Percentiles rank a stretch among this genome's conserved stretches.
Evolutionary conservation across 352 stramenopile species (phyloP).

Genomic region (Pelagophyceae sp.): DNA sequence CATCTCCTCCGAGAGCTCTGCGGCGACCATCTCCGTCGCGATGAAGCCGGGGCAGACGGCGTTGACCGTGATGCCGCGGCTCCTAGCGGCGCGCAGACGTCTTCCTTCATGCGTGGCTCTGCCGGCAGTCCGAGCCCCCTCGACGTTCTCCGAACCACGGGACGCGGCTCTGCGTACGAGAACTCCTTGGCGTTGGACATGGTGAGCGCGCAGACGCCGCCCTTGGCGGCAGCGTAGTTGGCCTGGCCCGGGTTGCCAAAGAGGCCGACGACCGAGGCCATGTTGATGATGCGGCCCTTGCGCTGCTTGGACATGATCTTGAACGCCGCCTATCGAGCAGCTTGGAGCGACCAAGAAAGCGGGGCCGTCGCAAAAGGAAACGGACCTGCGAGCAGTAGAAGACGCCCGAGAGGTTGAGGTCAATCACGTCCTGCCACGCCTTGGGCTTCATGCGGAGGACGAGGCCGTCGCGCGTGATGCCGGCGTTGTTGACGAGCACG

Average conservation of each 20-base stretch:
- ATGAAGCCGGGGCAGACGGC: constrained; percentile 74
- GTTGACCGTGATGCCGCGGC: constrained; percentile 57
- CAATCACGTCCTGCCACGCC: constrained; percentile 70
- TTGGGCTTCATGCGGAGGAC: constrained; percentile 68
- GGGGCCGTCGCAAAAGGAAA: too few relatives aligned
- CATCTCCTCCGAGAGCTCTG: constrained; percentile 44
- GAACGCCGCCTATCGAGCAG: too few relatives aligned
- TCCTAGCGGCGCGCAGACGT: too few relatives aligned
- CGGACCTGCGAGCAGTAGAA: constrained; percentile 71
- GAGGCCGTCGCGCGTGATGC: constrained; percentile 65
- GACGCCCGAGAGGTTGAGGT: constrained; percentile 69
- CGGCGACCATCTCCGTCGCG: constrained; percentile 67
- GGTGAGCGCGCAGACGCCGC: constrained; percentile 70
- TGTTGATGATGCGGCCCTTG: constrained; percentile 73
- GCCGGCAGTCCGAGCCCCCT: neutral
- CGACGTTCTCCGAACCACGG: constrained; percentile 41
- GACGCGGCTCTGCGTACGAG: too few relatives aligned
- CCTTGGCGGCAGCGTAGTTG: constrained; percentile 72
- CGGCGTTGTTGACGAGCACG: constrained; percentile 73
- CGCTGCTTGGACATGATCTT: constrained; percentile 63
- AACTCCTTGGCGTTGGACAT: constrained; percentile 76
- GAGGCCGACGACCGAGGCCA: constrained; percentile 65
- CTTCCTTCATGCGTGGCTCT: too few relatives aligned
- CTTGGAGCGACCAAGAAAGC: too few relatives aligned
- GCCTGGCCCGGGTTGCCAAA: constrained; percentile 57